A percentile compares a stretch with the other conserved stretches of the same genome.
These are phyloP conservation scores for Chlorella variabilis DNA, from an alignment of 163 green algal genomes.

Conservation along the genomic window DNA sequence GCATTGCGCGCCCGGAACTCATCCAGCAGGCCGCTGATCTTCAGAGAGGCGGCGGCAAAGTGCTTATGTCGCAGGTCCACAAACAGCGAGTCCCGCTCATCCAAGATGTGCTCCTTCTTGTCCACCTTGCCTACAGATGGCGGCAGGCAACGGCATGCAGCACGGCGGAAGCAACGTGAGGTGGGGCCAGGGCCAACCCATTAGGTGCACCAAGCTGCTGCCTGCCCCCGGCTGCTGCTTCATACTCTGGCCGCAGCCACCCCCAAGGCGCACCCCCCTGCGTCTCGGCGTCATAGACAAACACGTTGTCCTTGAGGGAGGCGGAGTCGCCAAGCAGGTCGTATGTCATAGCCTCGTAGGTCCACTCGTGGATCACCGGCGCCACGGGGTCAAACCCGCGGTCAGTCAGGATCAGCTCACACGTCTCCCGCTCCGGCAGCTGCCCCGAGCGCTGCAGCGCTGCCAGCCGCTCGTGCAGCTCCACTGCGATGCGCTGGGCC, in stretches of 20 bases:
- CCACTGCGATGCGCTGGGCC: conserved; percentile 63
- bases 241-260: too few relatives aligned
- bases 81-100: conserved; percentile 85
- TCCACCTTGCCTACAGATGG: conserved; percentile 65
- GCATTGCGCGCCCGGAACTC: conserved; percentile 63
- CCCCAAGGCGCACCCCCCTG: conserved; percentile 57
- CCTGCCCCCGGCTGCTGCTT: too few relatives aligned
- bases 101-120: conserved; percentile 70
- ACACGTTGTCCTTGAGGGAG: conserved; percentile 73
- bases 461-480: conserved; percentile 59
- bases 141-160: too few relatives aligned
- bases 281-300: conserved; percentile 59
- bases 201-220: too few relatives aligned
- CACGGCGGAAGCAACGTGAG: too few relatives aligned
- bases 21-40: conserved; percentile 56
- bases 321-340: conserved; percentile 77
- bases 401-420: conserved; percentile 93
- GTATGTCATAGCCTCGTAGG: conserved; percentile 93
- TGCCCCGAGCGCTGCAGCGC: conserved; percentile 55
- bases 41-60: conserved; percentile 80
- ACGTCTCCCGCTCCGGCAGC: conserved; percentile 77
- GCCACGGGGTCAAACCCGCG: conserved; percentile 82
- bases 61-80: conserved; percentile 83
- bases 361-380: conserved; percentile 97
- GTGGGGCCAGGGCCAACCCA: too few relatives aligned